Percentiles rank a stretch among this genome's conserved stretches.
phyloP scores from a whole-genome alignment of 139 green algal genomes.

The Prasinococcaceae sp. region DNA sequence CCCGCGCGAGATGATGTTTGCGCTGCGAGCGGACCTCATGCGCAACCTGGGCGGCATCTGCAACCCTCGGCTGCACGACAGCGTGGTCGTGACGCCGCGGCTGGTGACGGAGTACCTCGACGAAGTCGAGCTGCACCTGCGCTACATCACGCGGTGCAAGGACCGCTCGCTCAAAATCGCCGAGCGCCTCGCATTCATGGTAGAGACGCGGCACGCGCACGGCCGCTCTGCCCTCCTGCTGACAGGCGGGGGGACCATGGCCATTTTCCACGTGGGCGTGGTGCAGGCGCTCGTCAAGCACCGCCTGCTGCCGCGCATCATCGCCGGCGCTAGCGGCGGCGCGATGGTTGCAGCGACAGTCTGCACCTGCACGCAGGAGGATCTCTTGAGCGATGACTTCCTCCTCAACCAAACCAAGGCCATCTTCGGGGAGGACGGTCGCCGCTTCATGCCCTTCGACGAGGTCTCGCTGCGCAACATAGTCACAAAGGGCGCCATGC shows the following conservation, averaged over 20 bases:
- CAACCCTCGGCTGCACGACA: slow-evolving; percentile 26
- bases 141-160: slow-evolving; percentile 16
- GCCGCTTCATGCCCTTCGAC: no score
- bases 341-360: slow-evolving; percentile 38
- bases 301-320: slow-evolving; percentile 71
- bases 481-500: slow-evolving; percentile 24
- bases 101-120: slow-evolving; percentile 85
- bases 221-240: slow-evolving; percentile 90
- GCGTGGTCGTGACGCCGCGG: slow-evolving; percentile 31
- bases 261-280: slow-evolving; percentile 87
- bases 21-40: slow-evolving; percentile 76
- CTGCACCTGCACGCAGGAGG: slow-evolving; percentile 5
- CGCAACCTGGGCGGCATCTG: slow-evolving; percentile 88
- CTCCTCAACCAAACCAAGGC: no score
- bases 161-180: slow-evolving; percentile 30
- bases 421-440: no score
- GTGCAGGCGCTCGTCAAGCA: slow-evolving; percentile 79
- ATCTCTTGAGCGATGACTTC: slow-evolving; percentile 19
- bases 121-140: slow-evolving; percentile 66
- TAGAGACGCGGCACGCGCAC: slow-evolving; percentile 86
- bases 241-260: slow-evolving; percentile 75
- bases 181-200: slow-evolving; percentile 80
- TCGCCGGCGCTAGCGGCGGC: slow-evolving; percentile 76
- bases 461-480: slow-evolving; percentile 17
- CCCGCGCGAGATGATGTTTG: slow-evolving; percentile 70